These are phyloP conservation scores for Vitis hybrid DNA, from an alignment of 177 flowering plant species.

Conservation along the genomic window DNA sequence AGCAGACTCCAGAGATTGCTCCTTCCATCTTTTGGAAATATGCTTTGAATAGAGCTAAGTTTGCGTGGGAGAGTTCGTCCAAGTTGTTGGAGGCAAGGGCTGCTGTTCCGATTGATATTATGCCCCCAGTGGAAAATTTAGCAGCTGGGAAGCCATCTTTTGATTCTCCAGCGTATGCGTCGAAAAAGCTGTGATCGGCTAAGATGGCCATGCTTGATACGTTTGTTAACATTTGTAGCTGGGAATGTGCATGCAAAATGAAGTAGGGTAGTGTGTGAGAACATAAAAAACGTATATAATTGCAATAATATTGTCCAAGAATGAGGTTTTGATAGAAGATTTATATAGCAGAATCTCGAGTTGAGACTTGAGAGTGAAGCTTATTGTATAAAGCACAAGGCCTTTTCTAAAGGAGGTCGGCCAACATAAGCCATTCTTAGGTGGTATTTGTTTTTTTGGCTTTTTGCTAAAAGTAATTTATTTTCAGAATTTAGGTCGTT, in stretches of 20 bases:
- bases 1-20: conserved; percentile 37
- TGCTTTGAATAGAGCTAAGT: conserved; percentile 40
- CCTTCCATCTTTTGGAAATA: conserved; percentile 50
- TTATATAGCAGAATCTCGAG: too few species aligned
- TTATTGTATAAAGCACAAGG: too few species aligned
- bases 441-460: too few species aligned
- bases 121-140: conserved; percentile 45
- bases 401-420: too few species aligned
- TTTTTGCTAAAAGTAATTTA: accelerated
- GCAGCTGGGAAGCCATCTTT: conserved; percentile 39
- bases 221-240: conserved; percentile 36
- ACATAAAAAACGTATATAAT: too few species aligned
- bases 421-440: accelerated
- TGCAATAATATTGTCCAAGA: too few species aligned
- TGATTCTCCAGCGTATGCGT: conserved; percentile 60
- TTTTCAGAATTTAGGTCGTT: too few species aligned
- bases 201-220: conserved; percentile 46
- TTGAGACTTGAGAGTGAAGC: too few species aligned
- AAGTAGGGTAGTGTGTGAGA: not conserved
- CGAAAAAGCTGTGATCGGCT: conserved; percentile 44
- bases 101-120: conserved; percentile 30
- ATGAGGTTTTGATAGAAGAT: too few species aligned
- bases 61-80: conserved; percentile 34
- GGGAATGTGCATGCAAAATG: not conserved
- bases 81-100: conserved; percentile 11